Conservation (phyloP, 192 early-diverging fungal genomes). For the Rhizophagus sp. region DNA sequence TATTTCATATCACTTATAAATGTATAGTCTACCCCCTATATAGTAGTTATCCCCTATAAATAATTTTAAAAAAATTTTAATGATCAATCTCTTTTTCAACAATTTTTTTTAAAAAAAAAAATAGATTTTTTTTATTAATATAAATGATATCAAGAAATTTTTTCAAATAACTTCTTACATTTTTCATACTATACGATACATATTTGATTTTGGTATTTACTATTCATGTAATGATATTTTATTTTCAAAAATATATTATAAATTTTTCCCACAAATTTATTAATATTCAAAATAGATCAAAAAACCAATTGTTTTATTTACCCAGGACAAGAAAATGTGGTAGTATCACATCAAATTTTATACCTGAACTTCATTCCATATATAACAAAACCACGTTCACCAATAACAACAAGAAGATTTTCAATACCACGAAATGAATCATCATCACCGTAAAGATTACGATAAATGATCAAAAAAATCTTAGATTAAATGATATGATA, state of each 20-base stretch:
- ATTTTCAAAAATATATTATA: background rate
- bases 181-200: background rate
- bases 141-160: background rate
- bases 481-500: background rate
- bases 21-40: too few relatives aligned
- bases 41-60: too few relatives aligned
- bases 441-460: background rate
- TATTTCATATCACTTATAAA: too few relatives aligned
- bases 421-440: background rate
- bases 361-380: background rate
- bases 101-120: background rate
- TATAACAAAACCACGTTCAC: background rate
- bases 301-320: background rate
- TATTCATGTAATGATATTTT: background rate
- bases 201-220: background rate
- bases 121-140: too few relatives aligned
- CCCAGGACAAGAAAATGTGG: background rate
- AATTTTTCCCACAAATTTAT: background rate
- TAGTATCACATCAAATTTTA: background rate
- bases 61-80: background rate
- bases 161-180: background rate
- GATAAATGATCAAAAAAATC: background rate
- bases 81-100: background rate
- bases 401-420: background rate
- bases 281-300: background rate